Evolutionary conservation across 352 stramenopile genomes (phyloP).

Genomic region (Phytopythium sindhum): DNA sequence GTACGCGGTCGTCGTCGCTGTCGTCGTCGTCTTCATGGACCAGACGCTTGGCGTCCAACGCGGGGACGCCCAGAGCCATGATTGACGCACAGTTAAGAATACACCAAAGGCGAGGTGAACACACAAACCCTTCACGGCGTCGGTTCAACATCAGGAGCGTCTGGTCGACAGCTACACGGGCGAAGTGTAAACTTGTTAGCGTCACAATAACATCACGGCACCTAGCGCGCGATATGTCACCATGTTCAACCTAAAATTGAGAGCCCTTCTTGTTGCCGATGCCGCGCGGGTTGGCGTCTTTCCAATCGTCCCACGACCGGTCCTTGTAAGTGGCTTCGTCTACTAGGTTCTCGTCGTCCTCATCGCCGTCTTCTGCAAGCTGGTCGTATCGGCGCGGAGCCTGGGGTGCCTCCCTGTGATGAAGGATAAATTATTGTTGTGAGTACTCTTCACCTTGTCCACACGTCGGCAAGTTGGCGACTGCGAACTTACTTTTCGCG

Average conservation of each 20-base stretch:
- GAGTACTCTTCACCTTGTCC: background rate
- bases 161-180: background rate
- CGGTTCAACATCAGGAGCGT: background rate
- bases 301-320: slow-evolving; percentile 96
- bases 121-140: background rate
- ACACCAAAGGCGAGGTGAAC: background rate
- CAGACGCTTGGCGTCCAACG: background rate
- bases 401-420: slow-evolving; percentile 46
- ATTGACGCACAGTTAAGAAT: background rate
- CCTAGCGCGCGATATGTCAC: background rate
- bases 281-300: slow-evolving; percentile 93
- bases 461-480: background rate
- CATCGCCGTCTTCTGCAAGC: slow-evolving; percentile 92
- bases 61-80: background rate
- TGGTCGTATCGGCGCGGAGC: slow-evolving; percentile 90
- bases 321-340: slow-evolving; percentile 93
- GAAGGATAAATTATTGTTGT: slow-evolving; percentile 7
- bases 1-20: slow-evolving; percentile 16
- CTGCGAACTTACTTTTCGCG: slow-evolving; percentile 35
- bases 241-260: slow-evolving; percentile 75
- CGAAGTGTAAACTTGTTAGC: background rate
- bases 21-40: background rate
- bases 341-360: slow-evolving; percentile 91
- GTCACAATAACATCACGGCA: background rate
- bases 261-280: slow-evolving; percentile 96